Base-by-base conservation (phyloP, 805 yeast species). In the Monosporozyma siamensis region DNA sequence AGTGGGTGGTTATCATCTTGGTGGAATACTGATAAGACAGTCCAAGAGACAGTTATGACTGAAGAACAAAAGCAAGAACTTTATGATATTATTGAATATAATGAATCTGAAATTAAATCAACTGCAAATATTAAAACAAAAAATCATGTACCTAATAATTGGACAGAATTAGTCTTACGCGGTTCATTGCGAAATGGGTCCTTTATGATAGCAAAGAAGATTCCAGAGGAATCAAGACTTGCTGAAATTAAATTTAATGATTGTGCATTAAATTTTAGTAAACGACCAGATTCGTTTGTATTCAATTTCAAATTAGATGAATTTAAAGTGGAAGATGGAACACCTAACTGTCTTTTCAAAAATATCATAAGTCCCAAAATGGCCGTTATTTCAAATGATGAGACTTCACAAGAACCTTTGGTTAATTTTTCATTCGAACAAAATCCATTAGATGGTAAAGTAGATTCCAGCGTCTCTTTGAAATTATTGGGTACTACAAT, bases 21-120 rank as follows among this genome's bases (percentile, higher is more conserved):
- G 78, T 80, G 89, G 84, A 69, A 75, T 45, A 67, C 67, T 27
- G 48, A 48, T n/a, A 25, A 29, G 9, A 20, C 9, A 4, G 15
- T 31, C 7, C n/a, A 29, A 14, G 37, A 53, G 2, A 58, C 79
- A 22, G 67, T 69, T 6, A 74, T 92, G 59, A 77, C 92, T 0
- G 95, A 86, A 11, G 95, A 88, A 50, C 96, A 92, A 55, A 72
- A 85, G 48, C 73, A 86, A 55, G 98, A 94, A 45, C 68, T 92
- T 17, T 89, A 87, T 55, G 95, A 86, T 46, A 95, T 97, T 0
- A 89, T 92, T 49, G 99, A 89, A 48, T 89, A 80, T 51, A 85
- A 89, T 51, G 95, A 89, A 47, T 63, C 69, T 17, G 68, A 73
- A 39, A 67, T 67, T 20, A 27, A 40, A 21, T 17, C 30, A 12